Base-by-base conservation (phyloP, 805 yeast species). In the Millerozyma miso region DNA sequence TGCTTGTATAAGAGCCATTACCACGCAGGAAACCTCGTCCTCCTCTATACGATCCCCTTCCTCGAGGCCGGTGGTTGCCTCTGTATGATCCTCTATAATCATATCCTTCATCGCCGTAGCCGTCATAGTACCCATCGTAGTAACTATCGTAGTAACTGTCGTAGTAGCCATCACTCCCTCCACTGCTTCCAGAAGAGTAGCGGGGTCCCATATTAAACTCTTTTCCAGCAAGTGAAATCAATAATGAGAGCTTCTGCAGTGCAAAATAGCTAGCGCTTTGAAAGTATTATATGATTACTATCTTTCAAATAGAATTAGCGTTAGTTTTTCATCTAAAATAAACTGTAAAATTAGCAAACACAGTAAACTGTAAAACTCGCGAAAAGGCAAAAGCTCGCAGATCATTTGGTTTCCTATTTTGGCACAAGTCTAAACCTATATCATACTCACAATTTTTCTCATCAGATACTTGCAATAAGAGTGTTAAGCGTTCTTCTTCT, bases 11-110 rank as follows among this genome's bases (percentile, higher is more conserved):
- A 15, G 7, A 6, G 34, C 34, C 17, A 15, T 15, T 13, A 15
- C 34, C 34, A 8, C 34, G 7, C 17, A 13, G 14, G n/a, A n/a
- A 32, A 13, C 50, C 52, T 40, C 54, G 40, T 18, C 59, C 58
- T 23, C 29, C 29, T 26, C 62, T 49, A 42, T 49, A 51, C 1
- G 53, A 56, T 18, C 63, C 57, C 14, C 59, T 43, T 12, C 53
- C 49, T 19, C 60, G 33, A 29, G 46, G 31, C 41, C 59, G 39
- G 34, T 55, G 49, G 7, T 48, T 45, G 20, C 53, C 58, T 37
- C 56, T 46, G 34, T 48, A 43, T 18, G 51, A 37, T 2, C 55
- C 49, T 16, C 52, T 42, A 37, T 49, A 45, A 20, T 45, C 42
- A 33, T 46, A 50, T 19, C 51, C 45, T 19, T 46, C 43, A 33